These are phyloP conservation scores for Blumeriella jaapii DNA, from an alignment of 2,329 filamentous ascomycete genomes.

Conservation along the genomic window DNA sequence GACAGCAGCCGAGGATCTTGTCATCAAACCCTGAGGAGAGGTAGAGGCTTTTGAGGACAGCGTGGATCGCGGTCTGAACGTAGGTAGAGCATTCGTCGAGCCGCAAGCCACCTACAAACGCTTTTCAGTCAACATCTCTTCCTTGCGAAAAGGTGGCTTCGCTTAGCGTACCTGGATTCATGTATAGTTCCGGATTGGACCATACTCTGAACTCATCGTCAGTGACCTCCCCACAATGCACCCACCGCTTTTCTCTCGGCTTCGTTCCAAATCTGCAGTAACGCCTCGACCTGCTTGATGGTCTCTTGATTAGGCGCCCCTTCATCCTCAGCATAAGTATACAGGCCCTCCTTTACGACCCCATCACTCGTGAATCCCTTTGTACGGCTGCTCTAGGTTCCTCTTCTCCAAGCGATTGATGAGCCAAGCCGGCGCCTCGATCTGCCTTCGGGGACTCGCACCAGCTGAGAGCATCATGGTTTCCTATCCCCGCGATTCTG, in stretches of 20 bases:
- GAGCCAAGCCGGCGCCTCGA: slow-evolving; percentile 25
- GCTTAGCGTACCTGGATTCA: slow-evolving; percentile 19
- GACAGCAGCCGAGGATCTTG: slow-evolving; percentile 21
- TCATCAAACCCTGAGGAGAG: slow-evolving; percentile 20
- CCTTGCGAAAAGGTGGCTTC: neutral
- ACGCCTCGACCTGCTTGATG: slow-evolving; percentile 9
- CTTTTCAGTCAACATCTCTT: neutral
- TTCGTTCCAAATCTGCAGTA: slow-evolving; percentile 15
- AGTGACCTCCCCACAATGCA: slow-evolving; percentile 19
- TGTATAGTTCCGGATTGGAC: slow-evolving; percentile 25
- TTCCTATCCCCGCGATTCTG: slow-evolving; percentile 21
- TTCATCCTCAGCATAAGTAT: slow-evolving; percentile 22
- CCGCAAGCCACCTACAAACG: slow-evolving; percentile 19
- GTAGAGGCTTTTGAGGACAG: slow-evolving; percentile 20
- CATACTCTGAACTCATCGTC: slow-evolving; percentile 24
- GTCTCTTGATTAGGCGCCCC: slow-evolving; percentile 22
- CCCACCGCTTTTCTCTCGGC: slow-evolving; percentile 17
- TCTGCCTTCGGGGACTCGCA: slow-evolving; percentile 23
- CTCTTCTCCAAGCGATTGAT: slow-evolving; percentile 24
- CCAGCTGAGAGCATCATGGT: slow-evolving; percentile 22
- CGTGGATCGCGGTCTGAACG: slow-evolving; percentile 19
- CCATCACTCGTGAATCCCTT: slow-evolving; percentile 25
- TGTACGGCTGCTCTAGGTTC: slow-evolving; percentile 24
- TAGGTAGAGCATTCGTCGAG: slow-evolving; percentile 19
- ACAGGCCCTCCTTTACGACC: slow-evolving; percentile 18